These are phyloP conservation scores for Erodium moschatum DNA, from an alignment of 441 rosid species.

Conservation along the genomic window DNA sequence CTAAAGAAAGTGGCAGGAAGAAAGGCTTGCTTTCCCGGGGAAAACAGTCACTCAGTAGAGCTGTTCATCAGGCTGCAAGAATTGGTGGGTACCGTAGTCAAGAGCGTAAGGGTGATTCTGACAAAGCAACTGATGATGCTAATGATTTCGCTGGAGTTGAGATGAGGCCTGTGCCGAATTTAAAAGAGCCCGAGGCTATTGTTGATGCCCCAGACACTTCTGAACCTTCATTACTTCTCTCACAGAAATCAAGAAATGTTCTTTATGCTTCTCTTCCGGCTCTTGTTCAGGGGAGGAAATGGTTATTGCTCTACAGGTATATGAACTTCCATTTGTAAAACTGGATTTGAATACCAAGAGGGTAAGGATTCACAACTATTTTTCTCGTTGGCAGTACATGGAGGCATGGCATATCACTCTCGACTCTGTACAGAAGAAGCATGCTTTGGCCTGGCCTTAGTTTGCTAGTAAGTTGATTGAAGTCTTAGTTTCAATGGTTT, in stretches of 20 bases:
- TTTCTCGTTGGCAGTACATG: constrained; percentile 53
- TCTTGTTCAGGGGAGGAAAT: constrained; percentile 78
- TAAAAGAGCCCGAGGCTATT: constrained; percentile 29
- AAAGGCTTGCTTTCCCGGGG: constrained; percentile 63
- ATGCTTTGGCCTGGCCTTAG: constrained; percentile 87
- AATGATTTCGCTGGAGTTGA: constrained; percentile 46
- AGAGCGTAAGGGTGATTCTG: constrained; percentile 40
- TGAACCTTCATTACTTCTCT: constrained; percentile 78
- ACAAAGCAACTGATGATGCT: constrained; percentile 29
- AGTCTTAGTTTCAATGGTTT: not conserved
- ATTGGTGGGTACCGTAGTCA: constrained; percentile 40
- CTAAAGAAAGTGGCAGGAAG: constrained; percentile 43
- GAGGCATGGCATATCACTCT: constrained; percentile 92
- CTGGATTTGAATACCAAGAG: constrained; percentile 13
- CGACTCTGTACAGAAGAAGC: constrained; percentile 86
- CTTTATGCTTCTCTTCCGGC: constrained; percentile 78
- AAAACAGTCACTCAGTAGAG: constrained; percentile 53
- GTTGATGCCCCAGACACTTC: constrained; percentile 42
- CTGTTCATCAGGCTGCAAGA: constrained; percentile 34
- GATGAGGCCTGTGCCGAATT: constrained; percentile 40
- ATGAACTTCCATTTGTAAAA: not conserved
- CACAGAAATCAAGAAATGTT: constrained; percentile 45
- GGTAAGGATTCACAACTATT: not conserved
- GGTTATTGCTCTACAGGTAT: constrained; percentile 88
- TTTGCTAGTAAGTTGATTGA: constrained; percentile 47